Base-by-base conservation (phyloP, 805 yeast genomes). In the Nakazawaea anatomiae region DNA sequence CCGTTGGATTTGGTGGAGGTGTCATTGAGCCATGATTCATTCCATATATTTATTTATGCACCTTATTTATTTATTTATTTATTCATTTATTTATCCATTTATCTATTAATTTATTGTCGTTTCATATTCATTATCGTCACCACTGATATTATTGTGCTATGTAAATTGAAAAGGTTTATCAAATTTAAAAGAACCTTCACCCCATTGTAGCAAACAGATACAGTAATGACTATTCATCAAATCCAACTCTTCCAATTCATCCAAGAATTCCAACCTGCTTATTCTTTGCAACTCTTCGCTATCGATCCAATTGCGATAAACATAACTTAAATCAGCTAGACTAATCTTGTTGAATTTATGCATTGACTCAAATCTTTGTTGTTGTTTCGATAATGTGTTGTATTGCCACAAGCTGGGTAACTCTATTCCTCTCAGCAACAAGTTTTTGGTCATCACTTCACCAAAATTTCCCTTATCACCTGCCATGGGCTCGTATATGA, bases 401-500 rank as follows among this genome's bases (percentile, higher is more conserved):
- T 72, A 85, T 40, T 69, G 69, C 55, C 73, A 62, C 59, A 87
- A 71, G 0, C 83, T 74, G 8, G 84, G 84, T 58, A 87, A 65
- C 35, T 77, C 72, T 6, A 87, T 76, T 0, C 91, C 91, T 41
- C 94, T 64, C 44, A 63, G 62, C 9, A 76, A 69, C 38, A 87
- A 68, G 61, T 87, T 87, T 43, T 70, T 72, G 2, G 74, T 68
- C 95, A 87, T 87, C 6, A 86, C 83, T 1, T 66, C 58, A 4
- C 94, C 94, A 65, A 86, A 87, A 42, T 75, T 68, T 58, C 80
- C 87, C 38, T n/a, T 12, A n/a, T 69, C 65, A 5, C 83, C 74
- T 8, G 78, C 76, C 64, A 86, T 75, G 1, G 95, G 95, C 53
- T 87, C 95, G 63, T 87, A 87, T 5, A 85, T 66, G 4, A 80